phyloP scores from a whole-genome alignment of 495 filamentous ascomycete genomes.

The Hypoxylon lienhwacheense region DNA sequence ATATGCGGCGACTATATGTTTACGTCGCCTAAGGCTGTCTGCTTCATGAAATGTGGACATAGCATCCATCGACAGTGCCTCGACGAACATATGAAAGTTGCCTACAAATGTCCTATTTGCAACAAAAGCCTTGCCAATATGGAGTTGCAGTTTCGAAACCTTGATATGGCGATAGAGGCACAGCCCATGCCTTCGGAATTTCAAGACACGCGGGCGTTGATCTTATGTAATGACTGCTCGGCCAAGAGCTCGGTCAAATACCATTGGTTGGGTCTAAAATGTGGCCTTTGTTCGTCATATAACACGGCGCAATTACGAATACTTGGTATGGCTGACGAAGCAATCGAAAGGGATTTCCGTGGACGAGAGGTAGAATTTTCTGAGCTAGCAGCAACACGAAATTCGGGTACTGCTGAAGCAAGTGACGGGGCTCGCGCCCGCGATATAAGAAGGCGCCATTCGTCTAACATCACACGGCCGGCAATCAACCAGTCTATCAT shows the following conservation, averaged over 20 bases:
- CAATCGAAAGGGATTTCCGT: conserved; percentile 39
- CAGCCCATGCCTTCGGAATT: conserved; percentile 93
- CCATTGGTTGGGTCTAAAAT: conserved; percentile 94
- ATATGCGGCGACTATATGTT: conserved; percentile 99
- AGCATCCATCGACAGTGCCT: conserved; percentile 91
- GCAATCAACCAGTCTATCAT: conserved; percentile 29
- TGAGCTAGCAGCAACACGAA: conserved; percentile 13
- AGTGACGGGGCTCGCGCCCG: conserved; percentile 19
- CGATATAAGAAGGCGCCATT: conserved; percentile 40
- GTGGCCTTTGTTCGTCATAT: conserved; percentile 79
- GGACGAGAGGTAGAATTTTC: conserved; percentile 35
- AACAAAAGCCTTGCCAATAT: conserved; percentile 93
- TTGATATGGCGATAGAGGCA: conserved; percentile 78
- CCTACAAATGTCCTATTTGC: conserved; percentile 94
- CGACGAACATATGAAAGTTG: conserved; percentile 76
- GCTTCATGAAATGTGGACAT: conserved; percentile 95
- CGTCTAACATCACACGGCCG: conserved; percentile 37
- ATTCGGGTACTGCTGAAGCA: conserved; percentile 6
- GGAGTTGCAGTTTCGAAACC: conserved; percentile 89
- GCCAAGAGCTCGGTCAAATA: conserved; percentile 82
- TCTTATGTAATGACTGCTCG: conserved; percentile 93
- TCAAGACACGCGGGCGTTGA: conserved; percentile 72
- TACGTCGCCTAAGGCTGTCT: conserved; percentile 82
- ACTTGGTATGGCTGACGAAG: conserved; percentile 31
- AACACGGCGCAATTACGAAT: conserved; percentile 78